Evolutionary conservation across 2,329 filamentous ascomycete species (phyloP).

Genomic region (Aspergillus japonicus): DNA sequence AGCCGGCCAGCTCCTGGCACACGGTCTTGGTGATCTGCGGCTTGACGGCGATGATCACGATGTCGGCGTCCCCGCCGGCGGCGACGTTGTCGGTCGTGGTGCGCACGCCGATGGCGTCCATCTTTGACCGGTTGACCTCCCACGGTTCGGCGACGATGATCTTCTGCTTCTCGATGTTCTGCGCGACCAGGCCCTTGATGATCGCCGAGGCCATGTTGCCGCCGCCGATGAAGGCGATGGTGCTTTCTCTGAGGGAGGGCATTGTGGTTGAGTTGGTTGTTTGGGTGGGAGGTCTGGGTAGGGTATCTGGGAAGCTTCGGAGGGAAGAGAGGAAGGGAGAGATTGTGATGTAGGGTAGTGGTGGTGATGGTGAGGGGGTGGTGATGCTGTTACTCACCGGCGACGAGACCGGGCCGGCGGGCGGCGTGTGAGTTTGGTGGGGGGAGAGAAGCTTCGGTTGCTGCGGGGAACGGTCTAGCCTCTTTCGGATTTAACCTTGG

Average conservation of each 20-base stretch:
- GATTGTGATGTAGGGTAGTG: not conserved
- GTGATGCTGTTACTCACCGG: not conserved
- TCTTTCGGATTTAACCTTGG: not conserved
- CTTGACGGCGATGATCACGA: slow-evolving; percentile 37
- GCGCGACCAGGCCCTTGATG: slow-evolving; percentile 31
- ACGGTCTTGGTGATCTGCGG: slow-evolving; percentile 35
- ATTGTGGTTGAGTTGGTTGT: not conserved
- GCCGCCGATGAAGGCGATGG: slow-evolving; percentile 37
- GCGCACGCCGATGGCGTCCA: slow-evolving; percentile 29
- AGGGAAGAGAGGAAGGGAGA: not conserved
- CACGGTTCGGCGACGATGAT: slow-evolving; percentile 37
- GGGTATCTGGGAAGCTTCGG: not conserved
- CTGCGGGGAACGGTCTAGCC: not conserved
- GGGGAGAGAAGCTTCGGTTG: not conserved
- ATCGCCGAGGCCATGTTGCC: slow-evolving; percentile 41
- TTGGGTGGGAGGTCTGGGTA: not conserved
- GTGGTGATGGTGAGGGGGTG: not conserved
- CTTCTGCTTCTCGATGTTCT: slow-evolving; percentile 30
- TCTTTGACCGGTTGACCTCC: slow-evolving; percentile 37
- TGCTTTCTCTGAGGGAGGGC: slow-evolving; percentile 33
- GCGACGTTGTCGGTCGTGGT: slow-evolving; percentile 32
- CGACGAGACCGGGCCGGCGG: not conserved
- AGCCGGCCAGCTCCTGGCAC: slow-evolving; percentile 31
- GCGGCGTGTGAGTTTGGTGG: not conserved
- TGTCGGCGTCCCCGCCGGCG: slow-evolving; percentile 28